These are phyloP conservation scores for Suhomyces maxii DNA, from an alignment of 1,139 yeast species.

Conservation along the genomic window DNA sequence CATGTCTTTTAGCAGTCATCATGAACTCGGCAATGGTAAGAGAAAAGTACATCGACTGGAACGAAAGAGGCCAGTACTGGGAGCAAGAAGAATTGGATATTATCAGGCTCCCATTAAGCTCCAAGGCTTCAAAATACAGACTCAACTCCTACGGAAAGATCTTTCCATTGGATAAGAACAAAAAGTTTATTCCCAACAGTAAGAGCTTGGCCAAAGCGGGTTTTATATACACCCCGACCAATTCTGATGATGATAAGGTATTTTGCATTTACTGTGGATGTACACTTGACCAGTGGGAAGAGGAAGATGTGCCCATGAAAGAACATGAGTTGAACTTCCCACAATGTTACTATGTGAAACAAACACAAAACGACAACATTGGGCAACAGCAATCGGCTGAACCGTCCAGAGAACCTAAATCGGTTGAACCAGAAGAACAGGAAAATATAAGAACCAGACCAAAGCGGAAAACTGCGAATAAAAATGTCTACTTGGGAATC, in stretches of 20 bases:
- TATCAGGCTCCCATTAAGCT: constrained; percentile 28
- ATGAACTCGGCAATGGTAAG: constrained; percentile 23
- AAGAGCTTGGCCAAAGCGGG: constrained; percentile 51
- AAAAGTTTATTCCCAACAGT: constrained; percentile 39
- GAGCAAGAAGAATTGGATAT: constrained; percentile 10
- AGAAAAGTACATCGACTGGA: constrained; percentile 8
- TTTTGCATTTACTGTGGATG: constrained; percentile 71
- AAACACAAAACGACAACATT: not conserved
- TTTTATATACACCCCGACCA: constrained; percentile 48
- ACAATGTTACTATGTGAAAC: constrained; percentile 47
- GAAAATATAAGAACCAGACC: not conserved
- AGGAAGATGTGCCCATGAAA: constrained; percentile 58
- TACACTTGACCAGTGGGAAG: constrained; percentile 72
- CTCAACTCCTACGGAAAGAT: constrained; percentile 48
- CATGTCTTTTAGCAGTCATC: constrained; percentile 25
- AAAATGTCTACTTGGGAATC: constrained; percentile 8
- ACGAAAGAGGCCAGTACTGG: constrained; percentile 13
- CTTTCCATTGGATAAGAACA: constrained; percentile 55
- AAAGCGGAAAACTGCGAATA: constrained; percentile 1
- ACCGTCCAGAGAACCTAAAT: not conserved
- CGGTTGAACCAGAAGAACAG: not conserved
- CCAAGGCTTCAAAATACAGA: constrained; percentile 44
- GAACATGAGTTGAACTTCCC: constrained; percentile 51
- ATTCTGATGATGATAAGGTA: constrained; percentile 58
- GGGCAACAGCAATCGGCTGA: not conserved